Percentiles rank a stretch among this genome's conserved stretches.
Conservation (phyloP, 495 filamentous ascomycete genomes). For the Choiromyces venosus region DNA sequence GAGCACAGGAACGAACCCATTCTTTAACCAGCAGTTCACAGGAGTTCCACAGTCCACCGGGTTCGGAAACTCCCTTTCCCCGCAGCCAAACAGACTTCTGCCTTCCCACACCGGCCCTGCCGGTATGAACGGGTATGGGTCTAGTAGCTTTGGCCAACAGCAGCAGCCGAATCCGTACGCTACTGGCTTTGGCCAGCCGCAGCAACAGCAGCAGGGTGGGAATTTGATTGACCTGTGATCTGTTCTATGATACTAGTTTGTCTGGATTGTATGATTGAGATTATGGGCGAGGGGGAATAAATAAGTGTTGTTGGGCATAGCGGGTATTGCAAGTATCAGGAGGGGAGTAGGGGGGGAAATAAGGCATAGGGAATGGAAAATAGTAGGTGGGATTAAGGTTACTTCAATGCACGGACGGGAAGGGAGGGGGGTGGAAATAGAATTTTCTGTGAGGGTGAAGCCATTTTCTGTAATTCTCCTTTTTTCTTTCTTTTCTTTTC, state of each 20-base stretch:
- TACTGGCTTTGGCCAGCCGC: slow-evolving; percentile 50
- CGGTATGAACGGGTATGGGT: slow-evolving; percentile 50
- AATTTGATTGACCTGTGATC: slow-evolving; percentile 87
- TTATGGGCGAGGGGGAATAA: neutral
- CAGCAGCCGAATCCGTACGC: slow-evolving; percentile 43
- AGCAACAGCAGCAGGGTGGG: slow-evolving; percentile 62
- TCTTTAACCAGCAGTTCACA: slow-evolving; percentile 73
- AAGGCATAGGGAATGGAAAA: neutral
- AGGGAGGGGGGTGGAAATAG: neutral
- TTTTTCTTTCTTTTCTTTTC: neutral
- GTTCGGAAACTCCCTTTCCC: slow-evolving; percentile 42
- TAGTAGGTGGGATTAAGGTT: neutral
- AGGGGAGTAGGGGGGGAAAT: neutral
- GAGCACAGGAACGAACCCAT: slow-evolving; percentile 85
- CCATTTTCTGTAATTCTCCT: neutral
- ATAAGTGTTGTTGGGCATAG: neutral
- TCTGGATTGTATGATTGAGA: neutral
- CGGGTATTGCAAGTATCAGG: neutral
- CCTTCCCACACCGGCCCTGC: slow-evolving; percentile 77
- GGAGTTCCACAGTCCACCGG: slow-evolving; percentile 60
- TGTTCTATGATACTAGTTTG: neutral
- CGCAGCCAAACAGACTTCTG: slow-evolving; percentile 50
- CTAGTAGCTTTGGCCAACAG: slow-evolving; percentile 47
- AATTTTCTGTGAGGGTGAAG: neutral
- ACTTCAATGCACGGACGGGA: neutral